phyloP scores from a whole-genome alignment of 2,329 filamentous ascomycete genomes.

The Didymella segeticola region DNA sequence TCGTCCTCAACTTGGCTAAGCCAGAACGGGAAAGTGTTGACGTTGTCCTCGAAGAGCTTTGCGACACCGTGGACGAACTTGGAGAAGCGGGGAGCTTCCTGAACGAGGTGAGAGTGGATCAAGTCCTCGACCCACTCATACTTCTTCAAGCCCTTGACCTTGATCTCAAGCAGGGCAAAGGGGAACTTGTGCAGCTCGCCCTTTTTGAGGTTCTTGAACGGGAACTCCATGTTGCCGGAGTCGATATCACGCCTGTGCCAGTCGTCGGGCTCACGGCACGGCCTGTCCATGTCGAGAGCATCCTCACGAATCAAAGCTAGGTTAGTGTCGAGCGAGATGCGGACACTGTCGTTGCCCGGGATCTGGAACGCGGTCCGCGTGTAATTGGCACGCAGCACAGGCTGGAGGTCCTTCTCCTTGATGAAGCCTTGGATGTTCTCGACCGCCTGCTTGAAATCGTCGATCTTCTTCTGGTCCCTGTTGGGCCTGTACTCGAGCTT shows the following conservation, averaged over 20 bases:
- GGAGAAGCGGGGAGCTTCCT: slow-evolving; percentile 87
- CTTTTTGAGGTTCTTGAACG: slow-evolving; percentile 85
- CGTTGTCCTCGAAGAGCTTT: slow-evolving; percentile 88
- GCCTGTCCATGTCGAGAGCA: slow-evolving; percentile 78
- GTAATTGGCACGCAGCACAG: slow-evolving; percentile 90
- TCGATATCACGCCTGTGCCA: slow-evolving; percentile 96
- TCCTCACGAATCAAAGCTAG: slow-evolving; percentile 83
- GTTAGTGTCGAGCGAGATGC: slow-evolving; percentile 91
- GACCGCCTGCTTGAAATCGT: slow-evolving; percentile 74
- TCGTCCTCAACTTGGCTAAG: slow-evolving; percentile 88
- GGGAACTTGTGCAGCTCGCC: slow-evolving; percentile 92
- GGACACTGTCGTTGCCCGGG: slow-evolving; percentile 85
- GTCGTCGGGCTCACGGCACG: slow-evolving; percentile 83
- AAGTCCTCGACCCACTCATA: slow-evolving; percentile 90
- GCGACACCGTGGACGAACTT: slow-evolving; percentile 97
- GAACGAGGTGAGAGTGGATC: slow-evolving; percentile 90
- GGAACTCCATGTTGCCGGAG: slow-evolving; percentile 79
- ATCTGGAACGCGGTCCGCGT: slow-evolving; percentile 96
- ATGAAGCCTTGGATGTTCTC: slow-evolving; percentile 82
- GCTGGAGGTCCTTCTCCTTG: slow-evolving; percentile 76
- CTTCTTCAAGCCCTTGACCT: slow-evolving; percentile 73
- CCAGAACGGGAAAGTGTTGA: slow-evolving; percentile 97
- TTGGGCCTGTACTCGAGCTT: slow-evolving; percentile 83
- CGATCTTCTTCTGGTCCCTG: slow-evolving; percentile 69
- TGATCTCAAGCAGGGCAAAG: slow-evolving; percentile 90